Percentiles rank a stretch among this genome's conserved stretches.
Evolutionary conservation across 1,139 yeast genomes (phyloP).

Genomic region (Blastobotrys indianensis): DNA sequence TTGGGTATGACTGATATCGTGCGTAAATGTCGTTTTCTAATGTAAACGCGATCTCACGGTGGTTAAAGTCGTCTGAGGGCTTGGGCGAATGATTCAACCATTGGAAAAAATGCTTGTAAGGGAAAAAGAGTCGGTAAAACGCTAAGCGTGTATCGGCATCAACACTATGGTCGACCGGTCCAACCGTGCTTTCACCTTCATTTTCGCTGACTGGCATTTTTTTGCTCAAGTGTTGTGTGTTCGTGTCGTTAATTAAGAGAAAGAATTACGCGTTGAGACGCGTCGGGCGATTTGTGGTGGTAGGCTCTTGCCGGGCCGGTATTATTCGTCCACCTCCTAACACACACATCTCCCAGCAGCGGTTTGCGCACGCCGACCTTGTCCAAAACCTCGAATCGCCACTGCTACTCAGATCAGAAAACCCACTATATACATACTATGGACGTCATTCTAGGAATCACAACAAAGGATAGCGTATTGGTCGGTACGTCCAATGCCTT

Average conservation of each 20-base stretch:
- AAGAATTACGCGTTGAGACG: not conserved
- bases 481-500: conserved; percentile 91
- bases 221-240: not conserved
- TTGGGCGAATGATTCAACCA: conserved; percentile 88
- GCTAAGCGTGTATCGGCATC: conserved; percentile 17
- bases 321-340: too few relatives aligned
- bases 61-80: conserved; percentile 57
- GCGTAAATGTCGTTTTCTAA: conserved; percentile 53
- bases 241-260: not conserved
- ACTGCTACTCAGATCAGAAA: conserved; percentile 6
- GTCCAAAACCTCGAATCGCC: not conserved
- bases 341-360: too few relatives aligned
- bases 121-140: conserved; percentile 62
- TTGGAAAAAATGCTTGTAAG: conserved; percentile 64
- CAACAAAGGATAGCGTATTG: conserved; percentile 71
- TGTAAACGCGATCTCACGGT: conserved; percentile 93
- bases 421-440: conserved; percentile 44
- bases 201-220: conserved; percentile 12
- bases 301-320: not conserved
- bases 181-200: not conserved
- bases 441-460: conserved; percentile 90
- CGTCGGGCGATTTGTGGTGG: not conserved
- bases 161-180: conserved; percentile 14
- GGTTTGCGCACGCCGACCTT: too few relatives aligned
- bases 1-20: conserved; percentile 73